Conservation (phyloP, 805 yeast species). For the Saturnispora hagleri region DNA sequence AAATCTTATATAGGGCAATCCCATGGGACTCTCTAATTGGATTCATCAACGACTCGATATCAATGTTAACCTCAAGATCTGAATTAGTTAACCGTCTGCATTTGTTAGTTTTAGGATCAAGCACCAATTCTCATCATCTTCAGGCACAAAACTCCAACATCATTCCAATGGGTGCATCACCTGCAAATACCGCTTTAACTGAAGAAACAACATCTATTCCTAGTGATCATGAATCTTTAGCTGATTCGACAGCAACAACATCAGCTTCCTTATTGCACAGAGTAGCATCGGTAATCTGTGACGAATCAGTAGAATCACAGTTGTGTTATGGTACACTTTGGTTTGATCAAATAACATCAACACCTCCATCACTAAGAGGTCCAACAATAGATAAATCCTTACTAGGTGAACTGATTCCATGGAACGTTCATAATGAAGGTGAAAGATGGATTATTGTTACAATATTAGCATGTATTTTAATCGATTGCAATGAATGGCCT, state of each 20-base stretch:
- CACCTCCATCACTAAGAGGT: constrained; percentile 52
- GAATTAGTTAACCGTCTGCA: constrained; percentile 14
- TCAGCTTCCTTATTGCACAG: constrained; percentile 35
- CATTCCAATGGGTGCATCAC: constrained; percentile 1
- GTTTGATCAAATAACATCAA: constrained; percentile 54
- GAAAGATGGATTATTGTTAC: constrained; percentile 44
- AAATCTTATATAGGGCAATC: constrained; percentile 30
- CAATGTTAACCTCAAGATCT: constrained; percentile 24
- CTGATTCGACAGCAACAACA: background rate
- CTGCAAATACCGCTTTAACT: constrained; percentile 6
- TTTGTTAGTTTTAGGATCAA: background rate
- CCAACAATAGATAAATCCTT: constrained; percentile 53
- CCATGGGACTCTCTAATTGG: constrained; percentile 64
- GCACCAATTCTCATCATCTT: background rate
- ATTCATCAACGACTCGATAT: constrained; percentile 51
- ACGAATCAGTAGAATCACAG: constrained; percentile 48
- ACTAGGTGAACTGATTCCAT: constrained; percentile 44
- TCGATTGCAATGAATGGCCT: constrained; percentile 11
- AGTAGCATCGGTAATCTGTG: constrained; percentile 43
- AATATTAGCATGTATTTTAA: constrained; percentile 42
- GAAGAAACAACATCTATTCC: constrained; percentile 2
- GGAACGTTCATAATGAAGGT: constrained; percentile 37
- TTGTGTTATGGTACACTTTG: constrained; percentile 79
- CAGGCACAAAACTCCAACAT: background rate
- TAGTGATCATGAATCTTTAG: constrained; percentile 3